A percentile compares a stretch with the other conserved stretches of the same genome.
phyloP scores from a whole-genome alignment of 1,284 basidiomycete species.

The Sphagnurus paluster region DNA sequence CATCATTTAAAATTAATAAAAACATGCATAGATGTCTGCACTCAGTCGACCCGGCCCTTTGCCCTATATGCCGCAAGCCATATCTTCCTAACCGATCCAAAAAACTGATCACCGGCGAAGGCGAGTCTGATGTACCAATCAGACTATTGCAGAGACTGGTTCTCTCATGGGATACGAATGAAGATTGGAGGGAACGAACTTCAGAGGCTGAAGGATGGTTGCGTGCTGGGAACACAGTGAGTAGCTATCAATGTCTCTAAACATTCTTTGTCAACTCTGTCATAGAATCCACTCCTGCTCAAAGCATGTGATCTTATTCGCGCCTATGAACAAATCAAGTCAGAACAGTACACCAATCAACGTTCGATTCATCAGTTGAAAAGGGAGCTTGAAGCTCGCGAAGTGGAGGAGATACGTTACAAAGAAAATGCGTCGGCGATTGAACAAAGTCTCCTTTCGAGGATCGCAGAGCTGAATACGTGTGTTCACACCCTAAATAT shows the following conservation, averaged over 20 bases:
- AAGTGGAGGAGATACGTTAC: constrained; percentile 3
- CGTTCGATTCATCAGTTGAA: constrained; percentile 10
- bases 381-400: constrained; percentile 5
- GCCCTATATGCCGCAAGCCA: constrained; percentile 64
- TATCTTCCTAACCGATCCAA: constrained; percentile 55
- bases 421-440: constrained; percentile 5
- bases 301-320: constrained; percentile 8
- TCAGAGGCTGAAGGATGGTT: too few species aligned
- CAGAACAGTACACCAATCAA: constrained; percentile 5
- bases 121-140: constrained; percentile 27
- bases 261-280: neutral
- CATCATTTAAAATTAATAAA: neutral
- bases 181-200: too few species aligned
- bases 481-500: constrained; percentile 2
- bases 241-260: neutral
- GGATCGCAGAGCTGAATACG: constrained; percentile 6
- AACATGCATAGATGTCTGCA: constrained; percentile 45
- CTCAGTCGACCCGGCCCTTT: constrained; percentile 48
- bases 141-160: constrained; percentile 48
- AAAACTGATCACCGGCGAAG: constrained; percentile 57
- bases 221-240: constrained; percentile 11
- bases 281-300: constrained; percentile 5
- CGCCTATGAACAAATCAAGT: constrained; percentile 8
- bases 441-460: constrained; percentile 6
- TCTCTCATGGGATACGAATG: constrained; percentile 47